Percentiles rank a stretch among this genome's conserved stretches.
Evolutionary conservation across 2,329 filamentous ascomycete species (phyloP).

Genomic region (Arthrobotrys pseudoclavata): DNA sequence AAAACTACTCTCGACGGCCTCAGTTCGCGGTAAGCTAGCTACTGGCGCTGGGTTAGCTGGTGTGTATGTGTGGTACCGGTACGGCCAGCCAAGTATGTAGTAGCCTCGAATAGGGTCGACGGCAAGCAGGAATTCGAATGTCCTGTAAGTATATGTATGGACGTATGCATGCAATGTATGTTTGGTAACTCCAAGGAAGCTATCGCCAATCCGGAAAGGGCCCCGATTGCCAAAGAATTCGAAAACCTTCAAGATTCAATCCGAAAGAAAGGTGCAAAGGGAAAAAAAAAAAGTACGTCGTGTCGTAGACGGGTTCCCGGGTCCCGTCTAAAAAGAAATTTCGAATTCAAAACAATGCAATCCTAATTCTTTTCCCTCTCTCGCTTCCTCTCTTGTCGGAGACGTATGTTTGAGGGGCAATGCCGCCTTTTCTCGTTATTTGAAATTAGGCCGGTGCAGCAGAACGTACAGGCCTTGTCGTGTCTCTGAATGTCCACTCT

Average conservation of each 20-base stretch:
- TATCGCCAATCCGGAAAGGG: conserved; percentile 28
- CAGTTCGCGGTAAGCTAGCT: conserved; percentile 20
- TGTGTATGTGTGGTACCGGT: neutral
- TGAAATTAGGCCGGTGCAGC: conserved; percentile 29
- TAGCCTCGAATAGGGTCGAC: conserved; percentile 24
- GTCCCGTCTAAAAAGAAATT: conserved; percentile 12
- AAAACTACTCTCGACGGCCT: conserved; percentile 26
- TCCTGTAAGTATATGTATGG: neutral
- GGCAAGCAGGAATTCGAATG: conserved; percentile 1
- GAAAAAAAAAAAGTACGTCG: neutral
- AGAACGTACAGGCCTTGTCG: conserved; percentile 11
- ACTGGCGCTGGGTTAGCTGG: conserved; percentile 2
- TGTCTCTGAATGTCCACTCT: conserved; percentile 24
- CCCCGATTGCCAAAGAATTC: neutral
- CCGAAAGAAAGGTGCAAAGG: neutral
- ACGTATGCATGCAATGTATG: conserved; percentile 1
- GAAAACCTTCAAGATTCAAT: neutral
- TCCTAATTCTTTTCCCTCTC: neutral
- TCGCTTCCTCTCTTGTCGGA: neutral
- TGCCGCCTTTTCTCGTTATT: conserved; percentile 11
- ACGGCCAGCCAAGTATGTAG: neutral
- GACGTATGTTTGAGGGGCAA: conserved; percentile 18
- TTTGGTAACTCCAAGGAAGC: neutral
- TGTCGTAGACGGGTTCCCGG: conserved; percentile 22
- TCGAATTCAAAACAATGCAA: neutral